Base-by-base conservation (phyloP, 306 rosid genomes). In the Begonia loranthoides region DNA sequence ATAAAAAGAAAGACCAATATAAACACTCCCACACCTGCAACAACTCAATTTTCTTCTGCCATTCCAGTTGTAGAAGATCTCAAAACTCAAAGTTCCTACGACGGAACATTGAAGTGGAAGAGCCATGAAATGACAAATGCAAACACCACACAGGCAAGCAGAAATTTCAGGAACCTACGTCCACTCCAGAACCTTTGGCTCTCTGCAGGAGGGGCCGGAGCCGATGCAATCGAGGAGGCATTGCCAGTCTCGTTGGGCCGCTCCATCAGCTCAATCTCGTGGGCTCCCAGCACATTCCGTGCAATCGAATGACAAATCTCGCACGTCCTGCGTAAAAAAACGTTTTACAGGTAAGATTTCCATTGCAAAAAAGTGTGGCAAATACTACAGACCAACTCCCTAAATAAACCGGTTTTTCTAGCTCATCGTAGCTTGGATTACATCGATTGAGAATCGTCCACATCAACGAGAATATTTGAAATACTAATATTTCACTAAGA, bases 121-220 rank as follows among this genome's bases (percentile, higher is more conserved):
- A 83, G 80, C 99, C 99, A 90, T 14, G 99, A 90, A 71, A 90
- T 76, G 59, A 90, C 94, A 53, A 90, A 90, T 38, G 95, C 95
- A 51, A 83, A 78, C 54, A 90, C 95, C 86, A 86, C 86, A 68
- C 94, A 86, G 45, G 94, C 95, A 17, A 90, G 94, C 17, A 90
- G 73, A 56, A 86, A 90, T 60, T 90, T 90, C 69, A 90, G 74
- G 78, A 90, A 83, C 56, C 94, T 81, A 43, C 77, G 95, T 57
- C 99, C 94, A 2, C 74, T 94, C 99, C 99, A 86, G 63, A 90
- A 86, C 65, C 93, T 70, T 52, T 50, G 88, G 12, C 81, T 50
- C 60, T 86, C 99, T 9, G 83, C 10, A 21, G 79, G 15, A 4
- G 88, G 53, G 17, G 57, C 65, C 4, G 76, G 45, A 10, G 69